Evolutionary conservation across 78 protist genomes (phyloP), one percentile per base, ranked within the genome.

Genomic region (Speleostelium caveatum): DNA sequence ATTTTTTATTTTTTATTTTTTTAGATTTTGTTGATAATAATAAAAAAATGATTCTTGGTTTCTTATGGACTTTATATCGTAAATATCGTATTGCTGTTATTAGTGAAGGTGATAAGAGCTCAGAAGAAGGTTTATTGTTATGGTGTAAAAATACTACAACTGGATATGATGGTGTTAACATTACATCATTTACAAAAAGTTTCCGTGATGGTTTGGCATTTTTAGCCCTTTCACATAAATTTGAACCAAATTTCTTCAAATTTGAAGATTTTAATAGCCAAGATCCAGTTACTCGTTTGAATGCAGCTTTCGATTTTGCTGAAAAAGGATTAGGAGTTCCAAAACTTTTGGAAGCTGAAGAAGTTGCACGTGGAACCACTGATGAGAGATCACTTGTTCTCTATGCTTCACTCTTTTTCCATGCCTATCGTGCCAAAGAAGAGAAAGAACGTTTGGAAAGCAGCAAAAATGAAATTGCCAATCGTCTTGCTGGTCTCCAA

Each of bases 1-100:
- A 49, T 30, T 3, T 17, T 41, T 10, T 58, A 0, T n/a, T 65
- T n/a, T 60, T 30, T 32, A 30, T 68, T 56, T 5, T 24, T 41
- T 28, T 17, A 83, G 77, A 83, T 67, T 87, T 89, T 61, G 88
- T 68, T 58, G 94, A 89, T 49, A 26, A 71, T 53, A 89, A 89
- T 72, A 69, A 67, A 49, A 91, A 86, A 63, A 86, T 86, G 92
- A 86, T 86, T 73, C 68, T 86, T 36, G 92, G 92, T 51, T 86
- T 86, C 73, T 42, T 86, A 35, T 86, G 92, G 92, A 86, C 86
- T 22, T 86, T 86, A 45, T 86, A 86, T 65, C 80, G 83, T 62
- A 86, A 86, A 72, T 86, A 86, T 72, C 92, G 92, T 86, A 86
- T 86, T 72, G 79, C 92, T 21, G 83, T 74, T 53, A 86, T 86